Evolutionary conservation across 495 filamentous ascomycete species (phyloP).

Genomic region (Podospora conica): DNA sequence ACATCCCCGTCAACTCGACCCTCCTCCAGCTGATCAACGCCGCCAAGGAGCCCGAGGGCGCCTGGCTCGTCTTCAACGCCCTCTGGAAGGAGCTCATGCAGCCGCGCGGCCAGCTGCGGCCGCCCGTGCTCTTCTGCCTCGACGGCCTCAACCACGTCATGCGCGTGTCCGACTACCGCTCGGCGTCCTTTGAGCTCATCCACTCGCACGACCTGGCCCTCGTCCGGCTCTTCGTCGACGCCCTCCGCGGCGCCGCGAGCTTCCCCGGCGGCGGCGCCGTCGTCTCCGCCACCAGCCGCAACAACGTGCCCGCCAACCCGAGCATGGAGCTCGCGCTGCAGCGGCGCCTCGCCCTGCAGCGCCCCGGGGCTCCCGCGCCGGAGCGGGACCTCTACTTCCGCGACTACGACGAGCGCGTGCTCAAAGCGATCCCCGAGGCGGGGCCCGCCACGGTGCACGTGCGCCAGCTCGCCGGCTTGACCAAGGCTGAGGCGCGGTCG

Average conservation of each 20-base stretch:
- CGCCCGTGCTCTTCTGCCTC: conserved; percentile 70
- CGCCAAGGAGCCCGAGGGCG: conserved; percentile 67
- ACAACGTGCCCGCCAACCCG: conserved; percentile 56
- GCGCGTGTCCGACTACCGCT: conserved; percentile 64
- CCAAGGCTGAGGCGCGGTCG: conserved; percentile 65
- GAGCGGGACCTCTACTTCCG: conserved; percentile 55
- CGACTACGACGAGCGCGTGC: conserved; percentile 57
- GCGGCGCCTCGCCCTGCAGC: conserved; percentile 47
- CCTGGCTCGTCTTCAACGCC: conserved; percentile 76
- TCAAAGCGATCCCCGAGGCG: conserved; percentile 46
- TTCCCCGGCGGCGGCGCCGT: conserved; percentile 76
- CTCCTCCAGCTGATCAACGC: conserved; percentile 62
- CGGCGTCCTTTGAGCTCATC: conserved; percentile 59
- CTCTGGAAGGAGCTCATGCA: conserved; percentile 69
- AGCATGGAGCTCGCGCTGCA: conserved; percentile 60
- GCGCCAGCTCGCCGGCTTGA: conserved; percentile 53
- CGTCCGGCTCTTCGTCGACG: conserved; percentile 65
- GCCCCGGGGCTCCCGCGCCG: too few relatives aligned
- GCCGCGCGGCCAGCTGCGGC: conserved; percentile 49
- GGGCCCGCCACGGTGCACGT: not conserved
- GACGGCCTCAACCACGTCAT: conserved; percentile 80
- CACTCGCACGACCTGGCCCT: conserved; percentile 83
- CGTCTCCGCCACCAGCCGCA: conserved; percentile 62
- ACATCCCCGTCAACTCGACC: conserved; percentile 52
- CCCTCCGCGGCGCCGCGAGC: conserved; percentile 51